These are phyloP conservation scores for Paramarasmius palmivorus DNA, from an alignment of 1,284 basidiomycete genomes.

Conservation along the genomic window DNA sequence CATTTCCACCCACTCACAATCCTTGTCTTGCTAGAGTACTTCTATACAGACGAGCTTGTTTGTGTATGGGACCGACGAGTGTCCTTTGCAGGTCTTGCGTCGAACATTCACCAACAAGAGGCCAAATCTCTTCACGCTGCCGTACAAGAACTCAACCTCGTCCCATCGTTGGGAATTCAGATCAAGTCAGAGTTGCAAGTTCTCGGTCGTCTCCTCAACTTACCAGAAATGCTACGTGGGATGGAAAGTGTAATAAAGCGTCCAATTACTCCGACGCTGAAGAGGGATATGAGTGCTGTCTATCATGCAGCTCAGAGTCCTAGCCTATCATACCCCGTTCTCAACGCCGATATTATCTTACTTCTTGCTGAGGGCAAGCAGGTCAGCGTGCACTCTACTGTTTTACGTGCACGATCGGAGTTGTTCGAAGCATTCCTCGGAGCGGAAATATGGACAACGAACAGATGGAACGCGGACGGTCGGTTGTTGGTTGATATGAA, in stretches of 20 bases:
- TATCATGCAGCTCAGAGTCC: conserved; percentile 1
- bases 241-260: conserved; percentile 58
- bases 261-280: conserved; percentile 44
- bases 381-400: conserved; percentile 70
- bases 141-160: conserved; percentile 39
- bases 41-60: conserved; percentile 86
- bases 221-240: conserved; percentile 53
- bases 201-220: conserved; percentile 54
- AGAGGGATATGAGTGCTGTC: conserved; percentile 41
- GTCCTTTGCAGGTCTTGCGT: conserved; percentile 39
- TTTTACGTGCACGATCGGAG: conserved; percentile 82
- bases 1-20: conserved; percentile 67
- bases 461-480: conserved; percentile 57
- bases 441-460: conserved; percentile 78
- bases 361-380: conserved; percentile 65
- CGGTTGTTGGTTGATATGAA: conserved; percentile 68
- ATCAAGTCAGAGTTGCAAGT: conserved; percentile 64
- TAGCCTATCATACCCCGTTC: conserved; percentile 20
- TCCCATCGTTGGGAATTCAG: conserved; percentile 31
- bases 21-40: conserved; percentile 80
- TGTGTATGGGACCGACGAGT: conserved; percentile 88
- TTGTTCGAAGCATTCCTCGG: conserved; percentile 90
- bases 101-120: conserved; percentile 12
- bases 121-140: background rate
- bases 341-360: conserved; percentile 74